Evolutionary conservation across 257 asterid species (phyloP).

Genomic region (Nicotiana tomentosiformis): DNA sequence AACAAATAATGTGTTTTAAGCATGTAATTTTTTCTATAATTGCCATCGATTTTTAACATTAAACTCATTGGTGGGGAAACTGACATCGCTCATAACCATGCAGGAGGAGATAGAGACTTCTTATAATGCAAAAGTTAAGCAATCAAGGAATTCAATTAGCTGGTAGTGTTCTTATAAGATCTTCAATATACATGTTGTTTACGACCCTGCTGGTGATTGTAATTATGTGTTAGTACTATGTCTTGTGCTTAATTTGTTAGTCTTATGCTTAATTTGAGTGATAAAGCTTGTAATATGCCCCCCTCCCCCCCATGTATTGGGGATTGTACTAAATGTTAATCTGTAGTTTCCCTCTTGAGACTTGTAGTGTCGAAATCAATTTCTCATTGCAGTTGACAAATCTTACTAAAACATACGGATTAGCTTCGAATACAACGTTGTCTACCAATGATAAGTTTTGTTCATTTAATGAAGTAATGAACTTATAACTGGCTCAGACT

Average conservation of each 20-base stretch:
- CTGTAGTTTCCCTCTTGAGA: not conserved
- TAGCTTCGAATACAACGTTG: not conserved
- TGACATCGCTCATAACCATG: constrained; percentile 10
- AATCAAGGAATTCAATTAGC: constrained; percentile 51
- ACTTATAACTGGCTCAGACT: not conserved
- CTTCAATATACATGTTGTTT: not conserved
- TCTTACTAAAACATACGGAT: not conserved
- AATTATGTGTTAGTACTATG: not conserved
- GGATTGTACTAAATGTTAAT: not conserved
- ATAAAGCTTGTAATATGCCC: constrained; percentile 9
- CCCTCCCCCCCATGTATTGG: not conserved
- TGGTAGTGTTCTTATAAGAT: constrained; percentile 38
- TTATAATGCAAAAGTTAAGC: constrained; percentile 59
- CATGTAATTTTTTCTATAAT: not conserved
- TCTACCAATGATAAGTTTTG: not conserved
- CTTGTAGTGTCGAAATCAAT: not conserved
- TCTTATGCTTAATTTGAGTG: not conserved
- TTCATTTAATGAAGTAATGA: not conserved
- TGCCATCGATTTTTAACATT: not conserved
- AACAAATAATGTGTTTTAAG: not conserved
- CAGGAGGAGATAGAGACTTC: constrained; percentile 81
- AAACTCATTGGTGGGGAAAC: not conserved
- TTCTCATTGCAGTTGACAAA: not conserved
- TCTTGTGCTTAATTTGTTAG: not conserved
- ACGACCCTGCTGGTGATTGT: not conserved